Evolutionary conservation across 768 basidiomycete species (phyloP).

Genomic region (Xerocomellus chrysenteron): DNA sequence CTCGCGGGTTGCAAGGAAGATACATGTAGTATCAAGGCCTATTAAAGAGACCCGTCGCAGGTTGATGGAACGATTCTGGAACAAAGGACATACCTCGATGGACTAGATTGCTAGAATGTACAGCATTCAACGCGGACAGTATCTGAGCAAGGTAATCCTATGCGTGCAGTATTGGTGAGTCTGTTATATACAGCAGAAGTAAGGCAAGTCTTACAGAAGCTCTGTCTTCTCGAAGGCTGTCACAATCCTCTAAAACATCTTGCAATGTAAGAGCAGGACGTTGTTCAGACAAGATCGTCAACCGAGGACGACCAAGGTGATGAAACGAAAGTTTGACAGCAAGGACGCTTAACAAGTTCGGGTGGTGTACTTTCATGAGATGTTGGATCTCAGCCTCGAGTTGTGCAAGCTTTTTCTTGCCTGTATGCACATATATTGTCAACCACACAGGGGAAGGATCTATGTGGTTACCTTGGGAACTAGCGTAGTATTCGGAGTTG

Average conservation of each 20-base stretch:
- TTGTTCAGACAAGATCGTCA: constrained; percentile 73
- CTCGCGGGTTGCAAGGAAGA: constrained; percentile 58
- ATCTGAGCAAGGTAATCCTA: constrained; percentile 79
- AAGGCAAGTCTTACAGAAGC: constrained; percentile 50
- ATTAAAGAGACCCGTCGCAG: neutral
- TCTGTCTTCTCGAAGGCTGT: constrained; percentile 69
- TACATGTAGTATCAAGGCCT: constrained; percentile 60
- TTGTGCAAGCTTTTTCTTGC: constrained; percentile 67
- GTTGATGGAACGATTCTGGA: neutral
- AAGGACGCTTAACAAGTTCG: constrained; percentile 63
- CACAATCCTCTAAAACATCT: constrained; percentile 76
- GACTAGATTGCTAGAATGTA: constrained; percentile 64
- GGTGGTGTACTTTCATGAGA: constrained; percentile 57
- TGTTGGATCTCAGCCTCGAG: constrained; percentile 65
- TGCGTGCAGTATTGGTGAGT: neutral
- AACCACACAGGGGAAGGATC: neutral
- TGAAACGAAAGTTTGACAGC: constrained; percentile 64
- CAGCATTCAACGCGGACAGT: constrained; percentile 61
- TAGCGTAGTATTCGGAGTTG: constrained; percentile 64
- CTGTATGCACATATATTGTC: constrained; percentile 26
- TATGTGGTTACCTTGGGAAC: constrained; percentile 50
- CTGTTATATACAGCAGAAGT: neutral
- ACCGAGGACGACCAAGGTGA: constrained; percentile 48
- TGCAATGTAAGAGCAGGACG: constrained; percentile 62
- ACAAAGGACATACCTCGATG: constrained; percentile 56